Evolutionary conservation across 305 asterid species (phyloP).

Genomic region (Solanum chacoense): DNA sequence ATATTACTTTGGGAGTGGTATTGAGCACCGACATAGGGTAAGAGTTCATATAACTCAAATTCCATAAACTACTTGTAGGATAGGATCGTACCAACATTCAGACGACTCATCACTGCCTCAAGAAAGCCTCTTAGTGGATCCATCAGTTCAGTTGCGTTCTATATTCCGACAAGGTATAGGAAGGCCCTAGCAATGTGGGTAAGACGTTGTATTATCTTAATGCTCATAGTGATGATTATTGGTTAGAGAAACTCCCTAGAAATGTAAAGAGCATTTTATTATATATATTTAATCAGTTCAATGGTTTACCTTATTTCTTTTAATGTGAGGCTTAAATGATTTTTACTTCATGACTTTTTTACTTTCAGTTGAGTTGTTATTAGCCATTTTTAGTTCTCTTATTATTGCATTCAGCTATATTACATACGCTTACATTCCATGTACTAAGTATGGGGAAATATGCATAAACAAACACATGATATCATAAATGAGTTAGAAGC

Average conservation of each 20-base stretch:
- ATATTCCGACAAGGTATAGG: background rate
- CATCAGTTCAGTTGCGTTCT: background rate
- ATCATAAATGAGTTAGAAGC: background rate
- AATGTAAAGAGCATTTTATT: background rate
- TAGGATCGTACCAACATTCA: background rate
- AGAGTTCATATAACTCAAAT: background rate
- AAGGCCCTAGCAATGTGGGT: background rate
- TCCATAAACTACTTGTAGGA: background rate
- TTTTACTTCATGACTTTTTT: background rate
- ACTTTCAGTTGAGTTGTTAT: background rate
- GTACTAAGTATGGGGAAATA: background rate
- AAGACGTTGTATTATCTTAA: background rate
- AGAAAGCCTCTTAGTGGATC: background rate
- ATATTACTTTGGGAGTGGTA: background rate
- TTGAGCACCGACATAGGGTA: background rate
- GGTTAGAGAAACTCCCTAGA: background rate
- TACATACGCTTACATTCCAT: background rate
- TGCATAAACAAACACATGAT: background rate
- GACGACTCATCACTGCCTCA: background rate
- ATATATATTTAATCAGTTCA: background rate
- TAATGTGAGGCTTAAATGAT: background rate
- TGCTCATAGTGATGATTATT: background rate
- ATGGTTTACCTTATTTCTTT: background rate
- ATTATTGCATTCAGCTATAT: background rate
- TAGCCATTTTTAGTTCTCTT: background rate